Evolutionary conservation across 2,329 filamentous ascomycete genomes (phyloP).

Genomic region (Paecilomyces sp.): DNA sequence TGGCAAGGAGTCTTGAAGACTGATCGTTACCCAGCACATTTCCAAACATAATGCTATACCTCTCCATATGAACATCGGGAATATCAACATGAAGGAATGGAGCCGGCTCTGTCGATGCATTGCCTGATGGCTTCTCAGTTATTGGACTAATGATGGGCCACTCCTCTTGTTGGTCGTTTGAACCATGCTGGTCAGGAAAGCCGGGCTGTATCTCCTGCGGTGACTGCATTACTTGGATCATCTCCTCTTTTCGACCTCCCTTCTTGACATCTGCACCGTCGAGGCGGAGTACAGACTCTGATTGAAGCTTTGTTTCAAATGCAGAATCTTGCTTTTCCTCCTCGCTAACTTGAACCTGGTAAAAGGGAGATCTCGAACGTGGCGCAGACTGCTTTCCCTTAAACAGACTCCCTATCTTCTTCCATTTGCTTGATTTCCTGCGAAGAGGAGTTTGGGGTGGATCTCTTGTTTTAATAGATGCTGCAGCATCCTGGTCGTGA

Average conservation of each 20-base stretch:
- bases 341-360: conserved; percentile 18
- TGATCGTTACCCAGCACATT: conserved; percentile 53
- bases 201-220: conserved; percentile 11
- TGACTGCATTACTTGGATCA: not conserved
- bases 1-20: conserved; percentile 22
- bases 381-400: conserved; percentile 25
- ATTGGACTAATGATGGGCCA: not conserved
- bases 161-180: conserved; percentile 5
- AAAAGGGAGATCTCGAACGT: conserved; percentile 17
- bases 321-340: conserved; percentile 13
- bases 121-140: not conserved
- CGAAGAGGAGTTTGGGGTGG: conserved; percentile 11
- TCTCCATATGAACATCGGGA: conserved; percentile 70
- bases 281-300: not conserved
- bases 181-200: conserved; percentile 3
- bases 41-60: conserved; percentile 92
- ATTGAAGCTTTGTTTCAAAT: conserved; percentile 7
- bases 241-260: not conserved
- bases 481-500: not conserved
- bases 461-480: not conserved
- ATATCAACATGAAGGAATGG: conserved; percentile 68
- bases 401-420: conserved; percentile 39
- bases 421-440: conserved; percentile 39
- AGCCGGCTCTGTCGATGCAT: not conserved
- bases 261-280: not conserved